Conservation (phyloP, 768 basidiomycete genomes). For the Amanita thiersii region DNA sequence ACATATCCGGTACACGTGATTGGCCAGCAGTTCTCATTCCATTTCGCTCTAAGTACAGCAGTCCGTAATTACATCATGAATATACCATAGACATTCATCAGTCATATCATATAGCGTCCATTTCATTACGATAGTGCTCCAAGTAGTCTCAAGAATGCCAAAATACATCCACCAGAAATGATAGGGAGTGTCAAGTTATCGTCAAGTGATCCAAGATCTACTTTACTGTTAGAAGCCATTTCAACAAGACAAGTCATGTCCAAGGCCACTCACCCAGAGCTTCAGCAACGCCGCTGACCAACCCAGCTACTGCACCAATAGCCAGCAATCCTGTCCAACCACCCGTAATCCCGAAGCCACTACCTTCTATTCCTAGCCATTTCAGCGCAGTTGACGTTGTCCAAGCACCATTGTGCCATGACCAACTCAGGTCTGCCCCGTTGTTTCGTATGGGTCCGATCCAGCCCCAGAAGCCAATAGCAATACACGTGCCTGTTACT, state of each 20-base stretch:
- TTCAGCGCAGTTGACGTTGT: conserved; percentile 15
- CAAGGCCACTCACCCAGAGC: conserved; percentile 60
- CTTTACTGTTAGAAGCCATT: conserved; percentile 5
- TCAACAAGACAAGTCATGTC: conserved; percentile 3
- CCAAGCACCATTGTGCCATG: conserved; percentile 45
- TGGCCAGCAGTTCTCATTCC: too few relatives aligned
- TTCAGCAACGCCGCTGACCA: conserved; percentile 82
- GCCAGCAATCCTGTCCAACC: conserved; percentile 45
- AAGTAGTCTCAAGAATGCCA: conserved; percentile 33
- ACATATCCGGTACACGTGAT: conserved; percentile 1
- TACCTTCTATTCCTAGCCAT: conserved; percentile 11
- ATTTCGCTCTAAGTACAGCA: background rate
- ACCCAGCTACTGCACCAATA: conserved; percentile 57
- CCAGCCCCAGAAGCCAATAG: conserved; percentile 64
- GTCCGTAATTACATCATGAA: background rate
- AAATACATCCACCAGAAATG: conserved; percentile 63
- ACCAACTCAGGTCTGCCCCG: conserved; percentile 39
- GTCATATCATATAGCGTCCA: background rate
- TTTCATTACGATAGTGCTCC: conserved; percentile 21
- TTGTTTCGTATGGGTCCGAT: conserved; percentile 38
- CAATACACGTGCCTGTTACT: conserved; percentile 61
- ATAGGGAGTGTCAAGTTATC: conserved; percentile 90
- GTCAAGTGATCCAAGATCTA: conserved; percentile 79
- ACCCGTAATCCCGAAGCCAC: conserved; percentile 16
- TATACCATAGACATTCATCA: background rate